A percentile compares a stretch with the other conserved stretches of the same genome.
Conservation (phyloP, 192 early-diverging fungal species). For the Umbelopsis vinacea region DNA sequence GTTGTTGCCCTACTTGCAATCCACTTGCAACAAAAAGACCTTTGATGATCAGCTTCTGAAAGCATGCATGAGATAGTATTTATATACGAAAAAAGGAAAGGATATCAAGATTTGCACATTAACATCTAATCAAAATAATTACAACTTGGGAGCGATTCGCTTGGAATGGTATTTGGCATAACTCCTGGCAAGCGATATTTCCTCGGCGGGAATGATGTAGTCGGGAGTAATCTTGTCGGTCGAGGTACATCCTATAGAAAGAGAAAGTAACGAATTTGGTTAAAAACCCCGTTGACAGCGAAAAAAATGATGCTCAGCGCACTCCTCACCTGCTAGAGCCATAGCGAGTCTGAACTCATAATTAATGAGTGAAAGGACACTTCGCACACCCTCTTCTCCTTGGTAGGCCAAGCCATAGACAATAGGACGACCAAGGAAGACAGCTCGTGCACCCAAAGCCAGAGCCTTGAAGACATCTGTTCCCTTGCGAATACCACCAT, state of each 20-base stretch:
- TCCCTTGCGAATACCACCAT: slow-evolving; percentile 80
- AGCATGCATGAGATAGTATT: no score
- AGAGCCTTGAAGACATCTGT: slow-evolving; percentile 85
- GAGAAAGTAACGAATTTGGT: background rate
- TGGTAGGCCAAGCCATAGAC: slow-evolving; percentile 73
- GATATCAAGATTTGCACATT: background rate
- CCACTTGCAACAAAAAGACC: no score
- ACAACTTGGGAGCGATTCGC: background rate
- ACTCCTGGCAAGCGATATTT: slow-evolving; percentile 13
- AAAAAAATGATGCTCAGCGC: background rate
- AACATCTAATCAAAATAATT: background rate
- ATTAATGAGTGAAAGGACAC: slow-evolving; percentile 65
- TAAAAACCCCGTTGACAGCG: background rate
- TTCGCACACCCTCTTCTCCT: slow-evolving; percentile 72
- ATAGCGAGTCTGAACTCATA: slow-evolving; percentile 77
- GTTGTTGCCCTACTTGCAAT: no score
- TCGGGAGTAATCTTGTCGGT: slow-evolving; percentile 10
- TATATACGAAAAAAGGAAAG: no score
- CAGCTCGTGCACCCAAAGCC: slow-evolving; percentile 80
- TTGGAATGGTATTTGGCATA: slow-evolving; percentile 1
- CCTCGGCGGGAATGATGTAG: slow-evolving; percentile 10
- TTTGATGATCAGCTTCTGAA: no score
- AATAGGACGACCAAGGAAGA: slow-evolving; percentile 60
- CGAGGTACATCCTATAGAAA: background rate
- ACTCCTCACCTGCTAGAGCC: slow-evolving; percentile 51